phyloP scores from a whole-genome alignment of 192 early-diverging fungal genomes.

The Diversispora epigaea region DNA sequence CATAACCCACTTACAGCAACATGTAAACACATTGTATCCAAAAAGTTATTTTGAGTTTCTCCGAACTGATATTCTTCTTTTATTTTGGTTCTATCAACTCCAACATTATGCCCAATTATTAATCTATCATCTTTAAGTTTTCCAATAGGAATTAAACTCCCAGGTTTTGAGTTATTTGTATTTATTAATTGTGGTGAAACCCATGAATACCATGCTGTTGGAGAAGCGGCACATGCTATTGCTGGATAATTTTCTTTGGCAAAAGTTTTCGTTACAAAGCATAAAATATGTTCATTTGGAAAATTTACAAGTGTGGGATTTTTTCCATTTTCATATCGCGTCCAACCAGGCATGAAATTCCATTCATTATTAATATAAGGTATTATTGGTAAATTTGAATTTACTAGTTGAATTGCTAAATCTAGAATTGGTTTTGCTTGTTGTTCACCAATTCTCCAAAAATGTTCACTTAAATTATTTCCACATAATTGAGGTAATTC shows the following conservation, averaged over 20 bases:
- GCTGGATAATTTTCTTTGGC: conserved; percentile 72
- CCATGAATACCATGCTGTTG: conserved; percentile 88
- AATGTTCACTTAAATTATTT: conserved; percentile 69
- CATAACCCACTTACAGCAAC: conserved; percentile 80
- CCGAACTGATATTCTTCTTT: conserved; percentile 72
- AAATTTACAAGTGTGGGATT: conserved; percentile 43
- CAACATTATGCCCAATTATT: conserved; percentile 82
- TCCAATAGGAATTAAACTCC: conserved; percentile 36
- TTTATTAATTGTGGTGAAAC: conserved; percentile 73
- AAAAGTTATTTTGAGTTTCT: conserved; percentile 49
- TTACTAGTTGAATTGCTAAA: conserved; percentile 53
- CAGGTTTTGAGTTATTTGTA: conserved; percentile 26
- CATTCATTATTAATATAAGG: conserved; percentile 52
- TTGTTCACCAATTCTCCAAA: conserved; percentile 66
- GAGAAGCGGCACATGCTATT: conserved; percentile 76
- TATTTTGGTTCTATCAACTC: conserved; percentile 78
- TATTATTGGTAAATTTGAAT: conserved; percentile 36
- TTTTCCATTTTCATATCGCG: conserved; percentile 63
- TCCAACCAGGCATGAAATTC: conserved; percentile 73
- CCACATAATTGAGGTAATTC: conserved; percentile 44
- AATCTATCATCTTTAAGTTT: conserved; percentile 34
- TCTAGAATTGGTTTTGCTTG: conserved; percentile 59
- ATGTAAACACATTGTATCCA: conserved; percentile 90
- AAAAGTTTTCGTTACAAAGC: conserved; percentile 87
- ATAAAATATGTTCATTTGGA: conserved; percentile 64